Evolutionary conservation across 345 rosid species (phyloP), one percentile per base, ranked within the genome.

Genomic region (Camelina hispida): DNA sequence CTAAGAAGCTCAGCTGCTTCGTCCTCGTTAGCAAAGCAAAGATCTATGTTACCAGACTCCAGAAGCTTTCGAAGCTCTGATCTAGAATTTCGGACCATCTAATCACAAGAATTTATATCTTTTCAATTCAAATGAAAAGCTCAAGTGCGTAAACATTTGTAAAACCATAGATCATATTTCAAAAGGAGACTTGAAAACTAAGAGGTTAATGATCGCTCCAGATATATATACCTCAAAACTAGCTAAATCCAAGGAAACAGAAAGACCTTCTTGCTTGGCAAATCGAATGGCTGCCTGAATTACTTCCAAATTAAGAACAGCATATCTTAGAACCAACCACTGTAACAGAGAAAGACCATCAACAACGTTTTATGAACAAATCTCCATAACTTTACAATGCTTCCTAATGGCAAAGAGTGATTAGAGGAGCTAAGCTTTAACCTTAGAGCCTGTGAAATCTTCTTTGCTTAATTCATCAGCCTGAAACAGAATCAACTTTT

Each of bases 191-290:
- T 14, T 14, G 2, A n/a, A n/a, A n/a, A n/a, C n/a, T n/a, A n/a
- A n/a, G n/a, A 20, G 20, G 5, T 1, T 7, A 13, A 22, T 11
- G 60, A 53, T 59, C 28, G 13, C n/a, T 69, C 69, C 43, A n/a
- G n/a, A n/a, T n/a, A n/a, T n/a, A n/a, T 46, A 64, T 82, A 93
- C 99, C 99, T 95, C 99, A 80, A 95, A 95, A 82, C 99, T 92
- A 30, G 97, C 99, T 80, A 92, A 88, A 85, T 95, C 99, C 89
- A 95, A 75, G 11, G 99, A 95, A 66, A 90, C 86, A 53, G 66
- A 82, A 66, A 95, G 83, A 57, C 90, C 96, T 76, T 92, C 96
- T 83, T 85, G 88, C 81, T 90, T 95, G 79, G 97, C 97, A 71
- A 87, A 77, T 77, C 56, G 69, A 69, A 92, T 84, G 59, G 97